Percentiles rank a stretch among this genome's conserved stretches.
These are phyloP conservation scores for Dryas octopetala DNA, from an alignment of 306 rosid species.

Conservation along the genomic window DNA sequence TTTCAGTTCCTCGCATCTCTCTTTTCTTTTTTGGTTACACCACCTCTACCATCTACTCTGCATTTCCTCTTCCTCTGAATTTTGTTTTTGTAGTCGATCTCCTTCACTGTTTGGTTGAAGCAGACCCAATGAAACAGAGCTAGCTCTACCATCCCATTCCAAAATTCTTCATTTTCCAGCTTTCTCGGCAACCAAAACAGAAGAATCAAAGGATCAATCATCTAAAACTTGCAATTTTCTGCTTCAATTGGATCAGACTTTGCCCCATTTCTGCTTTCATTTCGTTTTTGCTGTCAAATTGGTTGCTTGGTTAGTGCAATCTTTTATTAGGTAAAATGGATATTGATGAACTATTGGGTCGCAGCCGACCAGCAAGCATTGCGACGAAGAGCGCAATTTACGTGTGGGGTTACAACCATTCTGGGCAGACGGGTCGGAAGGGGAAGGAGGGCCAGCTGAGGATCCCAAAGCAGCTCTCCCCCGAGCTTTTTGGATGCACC, in stretches of 20 bases:
- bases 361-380: conserved; percentile 33
- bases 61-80: not conserved
- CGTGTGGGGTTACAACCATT: conserved; percentile 95
- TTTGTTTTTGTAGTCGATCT: not conserved
- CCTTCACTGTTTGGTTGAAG: not conserved
- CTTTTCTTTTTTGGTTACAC: not conserved
- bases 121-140: no score
- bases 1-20: not conserved
- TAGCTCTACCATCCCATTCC: not conserved
- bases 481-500: conserved; percentile 77
- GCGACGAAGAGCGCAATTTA: conserved; percentile 83
- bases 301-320: not conserved
- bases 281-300: not conserved
- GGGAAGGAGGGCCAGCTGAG: conserved; percentile 69
- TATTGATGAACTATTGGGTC: conserved; percentile 56
- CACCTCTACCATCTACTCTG: not conserved
- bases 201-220: not conserved
- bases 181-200: not conserved
- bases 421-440: conserved; percentile 88
- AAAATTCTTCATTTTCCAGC: not conserved
- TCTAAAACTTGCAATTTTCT: not conserved
- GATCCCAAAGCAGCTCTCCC: conserved; percentile 78
- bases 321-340: conserved; percentile 49
- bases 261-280: not conserved
- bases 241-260: not conserved